Evolutionary conservation across 2,329 filamentous ascomycete genomes (phyloP).

Genomic region (Didymella sp.): DNA sequence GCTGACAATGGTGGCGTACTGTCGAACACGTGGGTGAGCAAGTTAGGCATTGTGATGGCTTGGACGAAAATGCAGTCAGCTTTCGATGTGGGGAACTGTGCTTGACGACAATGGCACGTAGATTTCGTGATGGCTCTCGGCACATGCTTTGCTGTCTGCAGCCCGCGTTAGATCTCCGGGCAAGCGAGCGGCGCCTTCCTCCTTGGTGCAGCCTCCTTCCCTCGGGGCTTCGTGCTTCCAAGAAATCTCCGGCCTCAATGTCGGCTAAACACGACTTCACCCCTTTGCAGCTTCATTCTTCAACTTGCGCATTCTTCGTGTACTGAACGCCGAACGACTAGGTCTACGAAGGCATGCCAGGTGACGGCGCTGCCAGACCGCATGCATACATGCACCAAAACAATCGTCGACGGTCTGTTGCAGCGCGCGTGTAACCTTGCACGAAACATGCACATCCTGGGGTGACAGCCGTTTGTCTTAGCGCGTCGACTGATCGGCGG

Average conservation of each 20-base stretch:
- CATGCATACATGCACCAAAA: conserved; percentile 22
- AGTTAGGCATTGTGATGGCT: not conserved
- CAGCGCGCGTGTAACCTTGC: conserved; percentile 26
- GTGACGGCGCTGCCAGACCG: conserved; percentile 4
- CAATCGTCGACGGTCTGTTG: conserved; percentile 12
- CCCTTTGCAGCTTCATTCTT: conserved; percentile 18
- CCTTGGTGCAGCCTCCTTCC: conserved; percentile 5
- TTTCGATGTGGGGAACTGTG: not conserved
- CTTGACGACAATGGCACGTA: not conserved
- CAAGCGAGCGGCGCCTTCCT: conserved; percentile 14
- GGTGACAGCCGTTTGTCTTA: conserved; percentile 48
- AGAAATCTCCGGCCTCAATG: conserved; percentile 6
- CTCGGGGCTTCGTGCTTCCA: not conserved
- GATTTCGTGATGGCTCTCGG: not conserved
- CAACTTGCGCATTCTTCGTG: conserved; percentile 17
- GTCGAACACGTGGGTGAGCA: conserved; percentile 2
- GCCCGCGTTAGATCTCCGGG: conserved; percentile 5
- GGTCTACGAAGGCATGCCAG: not conserved
- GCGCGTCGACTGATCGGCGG: conserved; percentile 22
- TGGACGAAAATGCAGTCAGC: conserved; percentile 7
- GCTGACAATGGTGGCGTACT: conserved; percentile 9
- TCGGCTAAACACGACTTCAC: conserved; percentile 11
- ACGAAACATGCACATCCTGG: conserved; percentile 37
- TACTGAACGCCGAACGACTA: not conserved
- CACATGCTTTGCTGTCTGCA: not conserved